Evolutionary conservation across 2,329 filamentous ascomycete genomes (phyloP), one percentile per base, ranked within the genome.

Genomic region (Hymenoscyphus infarciens): DNA sequence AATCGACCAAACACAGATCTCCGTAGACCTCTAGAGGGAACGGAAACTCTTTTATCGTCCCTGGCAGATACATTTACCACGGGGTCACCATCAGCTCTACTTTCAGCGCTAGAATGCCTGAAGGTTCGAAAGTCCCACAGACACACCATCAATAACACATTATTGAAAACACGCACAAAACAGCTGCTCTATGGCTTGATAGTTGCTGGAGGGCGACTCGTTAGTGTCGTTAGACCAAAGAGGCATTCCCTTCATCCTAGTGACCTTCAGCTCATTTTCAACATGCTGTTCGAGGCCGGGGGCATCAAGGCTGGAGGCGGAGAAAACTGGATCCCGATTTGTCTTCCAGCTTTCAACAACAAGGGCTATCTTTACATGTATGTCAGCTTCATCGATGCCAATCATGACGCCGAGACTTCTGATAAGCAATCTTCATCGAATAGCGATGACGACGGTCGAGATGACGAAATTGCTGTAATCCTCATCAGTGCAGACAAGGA

Each of bases 341-440:
- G 95, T 71, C 83, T 99, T 2, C 96, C 95, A 0, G 94, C 93
- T 5, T 99, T 99, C 79, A 99, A 99, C 78, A 98, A 92, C 75
- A 90, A 88, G 59, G 96, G 95, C 29, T 99, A 96, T 74, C 82
- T 99, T 1, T 97, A 99, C 79, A 98, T 99, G 92, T 99, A 98
- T 73, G 95, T 99, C 74, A 97, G 91, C 79, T 99, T 98, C 75
- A 84, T 99, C 65, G 87, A 91, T 69, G 81, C 85, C 42, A 79
- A 82, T 53, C 76, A 81, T 27, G 79, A 78, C n/a, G 72, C 76
- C 35, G 78, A 76, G 64, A 70, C 59, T 67, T 27, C 59, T n/a
- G 69, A 73, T 35, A 74, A 78, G 39, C 85, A 13, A 82, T 86
- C 29, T 87, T 88, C 77, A 86, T 89, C 75, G 85, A 84, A 70